Evolutionary conservation across 805 yeast genomes (phyloP).

Genomic region (Sungouiella thailandica): DNA sequence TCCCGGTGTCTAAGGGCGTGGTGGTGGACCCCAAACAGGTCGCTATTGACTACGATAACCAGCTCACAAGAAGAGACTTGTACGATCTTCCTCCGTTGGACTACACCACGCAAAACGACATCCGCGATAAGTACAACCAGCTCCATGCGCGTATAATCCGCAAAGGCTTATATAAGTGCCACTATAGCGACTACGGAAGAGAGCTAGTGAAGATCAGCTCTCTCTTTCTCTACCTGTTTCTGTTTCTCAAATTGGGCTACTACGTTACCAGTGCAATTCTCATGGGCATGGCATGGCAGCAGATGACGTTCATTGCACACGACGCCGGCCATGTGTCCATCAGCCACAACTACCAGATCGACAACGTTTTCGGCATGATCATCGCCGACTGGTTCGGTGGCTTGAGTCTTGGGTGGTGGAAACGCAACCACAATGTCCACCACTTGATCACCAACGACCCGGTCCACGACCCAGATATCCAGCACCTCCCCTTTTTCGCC

Average conservation of each 20-base stretch:
- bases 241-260: constrained; percentile 43
- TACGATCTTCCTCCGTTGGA: constrained; percentile 60
- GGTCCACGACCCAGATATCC: constrained; percentile 91
- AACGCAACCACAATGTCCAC: constrained; percentile 88
- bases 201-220: constrained; percentile 59
- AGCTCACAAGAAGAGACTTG: constrained; percentile 51
- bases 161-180: constrained; percentile 66
- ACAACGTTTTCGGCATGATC: constrained; percentile 66
- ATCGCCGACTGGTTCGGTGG: constrained; percentile 86
- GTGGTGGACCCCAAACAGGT: constrained; percentile 54
- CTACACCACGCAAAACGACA: constrained; percentile 53
- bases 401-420: constrained; percentile 91
- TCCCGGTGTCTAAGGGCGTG: constrained; percentile 22
- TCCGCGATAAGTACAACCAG: constrained; percentile 54
- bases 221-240: constrained; percentile 46
- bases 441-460: constrained; percentile 91
- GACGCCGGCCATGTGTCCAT: constrained; percentile 87
- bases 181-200: constrained; percentile 66
- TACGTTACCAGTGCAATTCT: constrained; percentile 54
- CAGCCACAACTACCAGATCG: constrained; percentile 73
- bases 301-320: constrained; percentile 80
- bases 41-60: constrained; percentile 55
- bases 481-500: constrained; percentile 87
- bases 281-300: constrained; percentile 85
- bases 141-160: constrained; percentile 52